Percentiles rank a stretch among this genome's conserved stretches.
Conservation (phyloP, 208 protist genomes). For the Leishmania turanica region DNA sequence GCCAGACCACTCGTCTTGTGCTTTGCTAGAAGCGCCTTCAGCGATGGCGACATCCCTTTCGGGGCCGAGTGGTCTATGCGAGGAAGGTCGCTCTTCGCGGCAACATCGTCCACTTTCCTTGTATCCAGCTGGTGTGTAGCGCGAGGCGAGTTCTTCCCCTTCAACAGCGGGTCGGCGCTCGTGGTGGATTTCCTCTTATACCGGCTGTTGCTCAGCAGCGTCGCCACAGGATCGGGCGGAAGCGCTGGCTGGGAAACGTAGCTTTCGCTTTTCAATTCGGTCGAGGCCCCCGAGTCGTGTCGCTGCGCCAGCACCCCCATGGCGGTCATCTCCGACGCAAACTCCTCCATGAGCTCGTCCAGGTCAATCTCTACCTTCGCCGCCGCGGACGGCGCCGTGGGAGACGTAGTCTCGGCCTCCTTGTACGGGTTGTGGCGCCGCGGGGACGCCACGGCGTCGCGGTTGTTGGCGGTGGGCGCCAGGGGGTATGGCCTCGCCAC, state of each 20-base stretch:
- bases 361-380: slow-evolving; percentile 50
- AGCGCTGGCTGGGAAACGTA: slow-evolving; percentile 2
- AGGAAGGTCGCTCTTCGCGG: slow-evolving; percentile 13
- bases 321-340: slow-evolving; percentile 64
- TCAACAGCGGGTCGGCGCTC: slow-evolving; percentile 1
- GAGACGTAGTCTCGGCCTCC: slow-evolving; percentile 7
- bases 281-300: slow-evolving; percentile 1
- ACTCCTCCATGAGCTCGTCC: slow-evolving; percentile 76
- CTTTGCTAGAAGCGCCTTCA: slow-evolving; percentile 69
- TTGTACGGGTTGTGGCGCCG: slow-evolving; percentile 9
- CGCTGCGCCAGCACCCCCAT: slow-evolving; percentile 39
- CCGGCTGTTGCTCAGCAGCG: slow-evolving; percentile 63
- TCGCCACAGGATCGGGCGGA: slow-evolving; percentile 38
- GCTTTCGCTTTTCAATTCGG: background rate
- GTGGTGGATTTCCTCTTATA: slow-evolving; percentile 50
- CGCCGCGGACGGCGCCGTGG: background rate
- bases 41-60: slow-evolving; percentile 58
- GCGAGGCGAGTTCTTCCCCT: slow-evolving; percentile 3
- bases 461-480: background rate
- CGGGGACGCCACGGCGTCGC: slow-evolving; percentile 12
- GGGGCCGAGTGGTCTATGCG: slow-evolving; percentile 11
- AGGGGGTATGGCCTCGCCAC: background rate
- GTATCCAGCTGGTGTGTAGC: background rate
- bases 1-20: slow-evolving; percentile 39
- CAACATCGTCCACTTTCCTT: slow-evolving; percentile 16